These are phyloP conservation scores for Lichtheimia hyalospora DNA, from an alignment of 371 early-diverging fungal species.

Conservation along the genomic window DNA sequence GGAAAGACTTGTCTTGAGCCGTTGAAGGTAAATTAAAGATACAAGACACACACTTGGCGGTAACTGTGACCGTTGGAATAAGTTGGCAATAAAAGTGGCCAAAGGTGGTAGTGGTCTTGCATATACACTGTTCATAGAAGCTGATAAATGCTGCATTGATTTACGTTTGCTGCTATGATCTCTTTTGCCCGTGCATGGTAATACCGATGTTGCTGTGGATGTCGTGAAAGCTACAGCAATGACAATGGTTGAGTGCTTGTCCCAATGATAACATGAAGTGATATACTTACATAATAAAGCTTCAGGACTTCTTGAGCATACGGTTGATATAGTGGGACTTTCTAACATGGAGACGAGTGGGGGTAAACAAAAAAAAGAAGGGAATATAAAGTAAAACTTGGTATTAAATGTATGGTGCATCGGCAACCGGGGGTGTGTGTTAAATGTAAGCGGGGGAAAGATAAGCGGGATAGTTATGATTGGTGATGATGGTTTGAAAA, in stretches of 20 bases:
- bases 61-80: constrained; percentile 41
- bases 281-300: constrained; percentile 41
- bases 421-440: too few relatives aligned
- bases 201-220: constrained; percentile 43
- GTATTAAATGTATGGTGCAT: too few relatives aligned
- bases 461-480: too few relatives aligned
- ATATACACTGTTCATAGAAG: constrained; percentile 5
- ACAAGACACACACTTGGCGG: constrained; percentile 57
- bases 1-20: constrained; percentile 66
- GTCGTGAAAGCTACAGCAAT: constrained; percentile 36
- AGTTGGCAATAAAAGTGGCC: constrained; percentile 38
- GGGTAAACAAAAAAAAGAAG: background rate
- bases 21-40: constrained; percentile 72
- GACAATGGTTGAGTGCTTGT: background rate
- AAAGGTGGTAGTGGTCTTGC: constrained; percentile 33
- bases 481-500: too few relatives aligned
- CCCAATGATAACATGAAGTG: background rate
- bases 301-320: constrained; percentile 48
- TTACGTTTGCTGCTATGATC: constrained; percentile 4
- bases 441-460: too few relatives aligned
- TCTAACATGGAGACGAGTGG: constrained; percentile 7
- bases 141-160: background rate
- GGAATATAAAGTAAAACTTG: background rate
- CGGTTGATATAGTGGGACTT: constrained; percentile 26
- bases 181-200: constrained; percentile 35